phyloP scores from a whole-genome alignment of 2,329 filamentous ascomycete genomes.

The Xylaria sp. region DNA sequence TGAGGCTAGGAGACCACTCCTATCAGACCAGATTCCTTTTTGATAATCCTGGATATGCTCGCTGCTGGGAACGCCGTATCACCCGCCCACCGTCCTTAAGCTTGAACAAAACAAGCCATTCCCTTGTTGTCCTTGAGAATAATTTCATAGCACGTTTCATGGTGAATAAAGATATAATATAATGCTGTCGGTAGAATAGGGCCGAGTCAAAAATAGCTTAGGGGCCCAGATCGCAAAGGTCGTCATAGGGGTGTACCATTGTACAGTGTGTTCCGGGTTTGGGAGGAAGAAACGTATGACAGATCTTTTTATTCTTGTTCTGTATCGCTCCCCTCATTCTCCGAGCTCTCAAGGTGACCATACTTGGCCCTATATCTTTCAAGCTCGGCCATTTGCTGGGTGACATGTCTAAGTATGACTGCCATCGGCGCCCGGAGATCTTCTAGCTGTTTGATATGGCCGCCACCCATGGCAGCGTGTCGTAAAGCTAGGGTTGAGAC shows the following conservation, averaged over 20 bases:
- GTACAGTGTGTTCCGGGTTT: constrained; percentile 7
- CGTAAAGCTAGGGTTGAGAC: constrained; percentile 82
- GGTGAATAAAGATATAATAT: constrained; percentile 41
- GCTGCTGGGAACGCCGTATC: constrained; percentile 32
- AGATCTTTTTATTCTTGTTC: constrained; percentile 47
- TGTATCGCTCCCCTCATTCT: constrained; percentile 52
- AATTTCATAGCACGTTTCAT: constrained; percentile 45
- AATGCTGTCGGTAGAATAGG: constrained; percentile 26
- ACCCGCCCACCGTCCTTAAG: constrained; percentile 21
- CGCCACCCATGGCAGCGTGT: constrained; percentile 78
- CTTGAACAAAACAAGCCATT: constrained; percentile 35
- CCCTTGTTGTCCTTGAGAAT: constrained; percentile 36
- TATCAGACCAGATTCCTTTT: constrained; percentile 31
- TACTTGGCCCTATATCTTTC: constrained; percentile 67
- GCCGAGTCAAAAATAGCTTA: constrained; percentile 15
- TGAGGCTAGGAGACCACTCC: constrained; percentile 12
- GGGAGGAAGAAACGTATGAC: constrained; percentile 6
- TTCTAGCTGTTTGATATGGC: constrained; percentile 68
- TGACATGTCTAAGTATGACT: constrained; percentile 72
- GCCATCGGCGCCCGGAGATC: constrained; percentile 82
- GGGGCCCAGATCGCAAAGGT: constrained; percentile 15
- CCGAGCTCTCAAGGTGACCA: constrained; percentile 55
- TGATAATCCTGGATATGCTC: constrained; percentile 34
- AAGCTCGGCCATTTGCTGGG: constrained; percentile 71
- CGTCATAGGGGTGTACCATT: constrained; percentile 33